A percentile compares a stretch with the other conserved stretches of the same genome.
Evolutionary conservation across 192 early-diverging fungal species (phyloP).

Genomic region (Dissophora ornata): DNA sequence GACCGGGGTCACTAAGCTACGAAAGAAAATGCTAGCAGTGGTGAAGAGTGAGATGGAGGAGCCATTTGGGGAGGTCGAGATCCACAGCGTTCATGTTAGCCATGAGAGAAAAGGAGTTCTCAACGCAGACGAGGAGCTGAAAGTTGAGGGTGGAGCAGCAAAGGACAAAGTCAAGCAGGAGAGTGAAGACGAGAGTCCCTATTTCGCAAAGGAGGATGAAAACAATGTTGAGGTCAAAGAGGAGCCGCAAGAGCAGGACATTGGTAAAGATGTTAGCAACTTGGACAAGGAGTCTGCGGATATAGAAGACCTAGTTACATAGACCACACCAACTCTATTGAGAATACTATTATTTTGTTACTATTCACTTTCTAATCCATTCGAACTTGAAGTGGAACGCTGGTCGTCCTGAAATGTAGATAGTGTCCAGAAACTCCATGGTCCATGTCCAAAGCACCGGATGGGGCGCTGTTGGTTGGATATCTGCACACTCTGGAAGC

Average conservation of each 20-base stretch:
- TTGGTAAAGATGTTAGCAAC: conserved; percentile 7
- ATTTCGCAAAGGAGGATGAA: background rate
- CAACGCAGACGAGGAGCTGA: background rate
- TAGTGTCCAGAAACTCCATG: background rate
- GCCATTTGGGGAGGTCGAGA: conserved; percentile 31
- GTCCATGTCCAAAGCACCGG: conserved; percentile 20
- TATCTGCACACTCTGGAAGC: background rate
- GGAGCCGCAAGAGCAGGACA: background rate
- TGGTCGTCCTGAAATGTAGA: conserved; percentile 12
- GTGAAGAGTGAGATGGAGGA: conserved; percentile 15
- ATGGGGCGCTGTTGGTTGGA: background rate
- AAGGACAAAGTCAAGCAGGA: conserved; percentile 5
- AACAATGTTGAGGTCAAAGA: background rate
- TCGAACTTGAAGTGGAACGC: conserved; percentile 16
- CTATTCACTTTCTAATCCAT: conserved; percentile 5
- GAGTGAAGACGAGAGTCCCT: conserved; percentile 4
- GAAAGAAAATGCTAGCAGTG: conserved; percentile 2
- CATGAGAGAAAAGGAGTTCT: background rate
- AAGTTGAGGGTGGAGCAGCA: background rate
- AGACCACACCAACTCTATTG: background rate
- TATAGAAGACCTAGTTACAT: conserved; percentile 40
- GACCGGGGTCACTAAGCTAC: background rate
- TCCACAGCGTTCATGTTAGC: conserved; percentile 22
- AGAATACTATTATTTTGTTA: background rate
- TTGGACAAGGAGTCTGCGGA: conserved; percentile 17